phyloP scores from a whole-genome alignment of 176 grass and related monocot genomes.

The Triticum dicoccoides region DNA sequence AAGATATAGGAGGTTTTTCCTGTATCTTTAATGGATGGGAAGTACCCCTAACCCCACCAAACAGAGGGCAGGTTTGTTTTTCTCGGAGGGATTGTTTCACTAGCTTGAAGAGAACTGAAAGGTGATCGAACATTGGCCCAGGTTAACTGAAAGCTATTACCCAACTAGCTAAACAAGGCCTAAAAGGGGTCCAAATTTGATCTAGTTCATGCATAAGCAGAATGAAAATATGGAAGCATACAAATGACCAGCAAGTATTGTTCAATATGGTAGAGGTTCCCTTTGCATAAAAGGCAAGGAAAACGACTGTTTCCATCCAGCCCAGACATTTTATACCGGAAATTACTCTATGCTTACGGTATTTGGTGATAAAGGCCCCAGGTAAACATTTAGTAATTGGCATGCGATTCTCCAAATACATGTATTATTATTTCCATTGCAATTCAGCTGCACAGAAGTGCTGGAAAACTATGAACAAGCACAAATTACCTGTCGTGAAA shows the following conservation, averaged over 20 bases:
- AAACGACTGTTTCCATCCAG: background rate
- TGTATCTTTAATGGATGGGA: background rate
- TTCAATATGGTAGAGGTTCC: background rate
- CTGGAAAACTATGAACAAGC: slow-evolving; percentile 5
- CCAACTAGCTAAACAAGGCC: background rate
- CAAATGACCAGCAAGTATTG: background rate
- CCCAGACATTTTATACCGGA: background rate
- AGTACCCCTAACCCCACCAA: background rate
- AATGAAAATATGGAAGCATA: background rate
- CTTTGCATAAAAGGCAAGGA: background rate
- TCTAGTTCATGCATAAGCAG: background rate
- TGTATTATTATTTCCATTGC: background rate
- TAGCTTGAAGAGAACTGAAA: background rate
- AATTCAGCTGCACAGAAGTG: background rate
- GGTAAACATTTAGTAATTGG: background rate
- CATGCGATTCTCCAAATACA: background rate
- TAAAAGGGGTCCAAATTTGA: background rate
- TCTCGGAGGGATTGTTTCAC: background rate
- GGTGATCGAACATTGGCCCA: background rate
- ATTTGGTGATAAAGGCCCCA: background rate
- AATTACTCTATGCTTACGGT: background rate
- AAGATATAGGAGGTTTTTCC: background rate
- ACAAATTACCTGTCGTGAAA: slow-evolving; percentile 74
- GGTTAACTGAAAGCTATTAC: background rate
- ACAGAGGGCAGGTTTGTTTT: background rate